Evolutionary conservation across 2,329 filamentous ascomycete genomes (phyloP), one percentile per base, ranked within the genome.

Genomic region (Penicillium concentricum): DNA sequence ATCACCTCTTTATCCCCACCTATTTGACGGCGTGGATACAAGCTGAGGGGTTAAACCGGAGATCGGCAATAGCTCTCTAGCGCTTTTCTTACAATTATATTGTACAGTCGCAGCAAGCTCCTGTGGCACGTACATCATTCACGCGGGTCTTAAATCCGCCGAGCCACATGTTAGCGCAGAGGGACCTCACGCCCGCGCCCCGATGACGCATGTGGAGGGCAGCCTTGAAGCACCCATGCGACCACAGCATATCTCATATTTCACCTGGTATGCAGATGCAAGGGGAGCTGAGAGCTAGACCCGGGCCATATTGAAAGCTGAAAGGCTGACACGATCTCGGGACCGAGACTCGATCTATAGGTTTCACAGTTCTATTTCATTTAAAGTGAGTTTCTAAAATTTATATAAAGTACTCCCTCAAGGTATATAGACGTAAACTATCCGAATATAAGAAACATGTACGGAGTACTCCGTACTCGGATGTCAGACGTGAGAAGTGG

Each of bases 181-280:
- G 56, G 46, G 58, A 52, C 46, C 41, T 46, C 18, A 49, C 30
- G 51, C 52, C 52, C 39, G 41, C 55, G 28, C 54, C 57, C 56
- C 58, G 45, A 62, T 66, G 64, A 66, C 64, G 62, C 64, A 65
- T 50, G 30, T 38, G 48, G 63, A 62, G 63, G 62, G 48, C 28
- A 10, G 28, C 10, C 49, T 44, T 43, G 51, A 5, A 59, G 55
- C 34, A 30, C 38, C 37, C 45, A 49, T 35, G 38, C 30, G 49
- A 47, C 32, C 41, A 52, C 32, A 30, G 45, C 45, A 51, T 45
- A 49, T 34, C 38, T 46, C 47, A 43, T 22, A 47, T 32, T 55
- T 45, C 49, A 51, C 49, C 30, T 51, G 57, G 60, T 59, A 63
- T 66, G 59, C 53, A 52, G 48, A 59, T 65, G 63, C 62, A 66